These are phyloP conservation scores for Xylariales sp. DNA, from an alignment of 2,329 filamentous ascomycete genomes.

Conservation along the genomic window DNA sequence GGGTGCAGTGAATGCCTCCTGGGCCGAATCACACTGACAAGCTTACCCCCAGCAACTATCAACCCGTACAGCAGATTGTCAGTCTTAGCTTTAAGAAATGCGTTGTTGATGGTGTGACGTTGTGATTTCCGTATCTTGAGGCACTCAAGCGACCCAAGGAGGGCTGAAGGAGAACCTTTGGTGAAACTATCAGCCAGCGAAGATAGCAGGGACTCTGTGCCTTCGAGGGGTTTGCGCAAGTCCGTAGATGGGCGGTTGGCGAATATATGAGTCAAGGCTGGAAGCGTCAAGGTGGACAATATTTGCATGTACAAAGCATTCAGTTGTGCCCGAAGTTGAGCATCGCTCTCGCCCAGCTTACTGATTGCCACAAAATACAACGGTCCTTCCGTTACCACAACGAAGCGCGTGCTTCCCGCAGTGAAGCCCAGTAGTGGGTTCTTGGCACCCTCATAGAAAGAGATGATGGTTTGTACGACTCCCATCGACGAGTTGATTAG, in stretches of 20 bases:
- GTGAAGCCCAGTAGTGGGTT: slow-evolving; percentile 80
- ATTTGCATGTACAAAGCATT: slow-evolving; percentile 98
- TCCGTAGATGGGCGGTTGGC: slow-evolving; percentile 90
- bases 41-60: slow-evolving; percentile 84
- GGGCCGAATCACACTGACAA: slow-evolving; percentile 92
- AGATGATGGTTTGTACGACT: slow-evolving; percentile 95
- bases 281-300: slow-evolving; percentile 87
- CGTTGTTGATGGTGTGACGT: slow-evolving; percentile 79
- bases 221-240: slow-evolving; percentile 81
- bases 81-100: slow-evolving; percentile 72
- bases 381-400: slow-evolving; percentile 78
- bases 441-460: slow-evolving; percentile 81
- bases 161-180: slow-evolving; percentile 79
- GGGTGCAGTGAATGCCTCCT: slow-evolving; percentile 94
- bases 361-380: slow-evolving; percentile 94
- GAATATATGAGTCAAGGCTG: slow-evolving; percentile 82
- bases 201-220: slow-evolving; percentile 85
- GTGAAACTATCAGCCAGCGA: slow-evolving; percentile 94
- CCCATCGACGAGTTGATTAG: slow-evolving; percentile 93
- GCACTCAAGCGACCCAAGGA: slow-evolving; percentile 89
- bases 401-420: slow-evolving; percentile 81
- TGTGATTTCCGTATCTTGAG: slow-evolving; percentile 88
- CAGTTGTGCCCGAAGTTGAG: slow-evolving; percentile 80
- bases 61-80: slow-evolving; percentile 85
- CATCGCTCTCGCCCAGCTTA: slow-evolving; percentile 84